phyloP scores from a whole-genome alignment of 202 grass and related monocot genomes.

The Cymbopogon flexuosus region DNA sequence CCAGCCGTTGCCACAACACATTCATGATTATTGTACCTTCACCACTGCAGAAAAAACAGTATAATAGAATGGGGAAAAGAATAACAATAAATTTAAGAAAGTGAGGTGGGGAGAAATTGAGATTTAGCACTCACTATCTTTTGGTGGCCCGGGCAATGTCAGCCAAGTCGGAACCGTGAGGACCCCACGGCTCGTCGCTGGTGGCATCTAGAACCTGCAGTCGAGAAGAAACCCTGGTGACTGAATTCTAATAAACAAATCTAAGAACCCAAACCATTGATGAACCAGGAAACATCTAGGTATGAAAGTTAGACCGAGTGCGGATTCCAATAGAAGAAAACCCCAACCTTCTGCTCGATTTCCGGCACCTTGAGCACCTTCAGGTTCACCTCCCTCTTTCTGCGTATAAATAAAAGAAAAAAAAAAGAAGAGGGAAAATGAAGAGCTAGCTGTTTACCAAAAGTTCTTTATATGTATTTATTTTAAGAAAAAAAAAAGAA shows the following conservation, averaged over 20 bases:
- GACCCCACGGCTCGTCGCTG: slow-evolving; percentile 83
- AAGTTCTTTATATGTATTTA: neutral
- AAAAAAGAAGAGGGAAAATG: neutral
- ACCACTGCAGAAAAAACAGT: slow-evolving; percentile 34
- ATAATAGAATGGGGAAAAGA: neutral
- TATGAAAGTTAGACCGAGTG: neutral
- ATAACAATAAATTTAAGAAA: neutral
- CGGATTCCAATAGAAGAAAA: neutral
- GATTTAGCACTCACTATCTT: slow-evolving; percentile 38
- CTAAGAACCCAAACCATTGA: neutral
- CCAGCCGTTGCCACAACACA: slow-evolving; percentile 55
- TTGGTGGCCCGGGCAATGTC: slow-evolving; percentile 69
- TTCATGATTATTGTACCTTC: slow-evolving; percentile 63
- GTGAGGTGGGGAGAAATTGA: neutral
- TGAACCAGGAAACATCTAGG: neutral
- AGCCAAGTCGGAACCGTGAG: slow-evolving; percentile 64
- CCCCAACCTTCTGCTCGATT: slow-evolving; percentile 80
- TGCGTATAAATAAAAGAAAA: neutral
- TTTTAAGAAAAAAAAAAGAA: neutral
- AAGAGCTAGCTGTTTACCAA: neutral
- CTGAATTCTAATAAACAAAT: neutral
- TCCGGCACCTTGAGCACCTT: slow-evolving; percentile 83
- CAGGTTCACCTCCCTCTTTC: slow-evolving; percentile 85
- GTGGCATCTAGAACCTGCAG: slow-evolving; percentile 92
- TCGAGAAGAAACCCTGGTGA: neutral